Percentiles rank a stretch among this genome's conserved stretches.
Evolutionary conservation across 1,284 basidiomycete species (phyloP).

Genomic region (Thelephora terrestris): DNA sequence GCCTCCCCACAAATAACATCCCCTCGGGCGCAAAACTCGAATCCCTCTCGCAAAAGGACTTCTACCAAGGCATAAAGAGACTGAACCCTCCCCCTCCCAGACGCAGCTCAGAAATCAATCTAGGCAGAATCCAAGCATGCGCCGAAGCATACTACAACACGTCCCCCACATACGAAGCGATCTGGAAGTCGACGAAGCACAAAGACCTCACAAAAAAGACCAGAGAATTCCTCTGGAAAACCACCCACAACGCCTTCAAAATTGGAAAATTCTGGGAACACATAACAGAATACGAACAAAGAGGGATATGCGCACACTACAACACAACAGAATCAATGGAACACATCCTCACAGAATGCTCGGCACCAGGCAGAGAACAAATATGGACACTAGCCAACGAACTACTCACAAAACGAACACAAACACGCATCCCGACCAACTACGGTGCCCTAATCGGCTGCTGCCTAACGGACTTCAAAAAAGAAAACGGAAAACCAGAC

Average conservation of each 20-base stretch:
- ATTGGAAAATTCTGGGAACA: slow-evolving; percentile 22
- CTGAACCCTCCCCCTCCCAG: no score
- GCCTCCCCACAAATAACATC: no score
- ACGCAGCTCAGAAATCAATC: no score
- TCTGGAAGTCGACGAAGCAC: no score
- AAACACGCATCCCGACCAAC: slow-evolving; percentile 8
- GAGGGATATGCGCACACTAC: slow-evolving; percentile 19
- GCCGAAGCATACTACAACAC: no score
- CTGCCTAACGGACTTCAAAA: no score
- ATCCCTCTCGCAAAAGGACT: no score
- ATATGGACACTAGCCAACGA: slow-evolving; percentile 17
- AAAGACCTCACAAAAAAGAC: slow-evolving; percentile 16
- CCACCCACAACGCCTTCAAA: slow-evolving; percentile 21
- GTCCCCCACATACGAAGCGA: no score
- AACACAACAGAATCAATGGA: slow-evolving; percentile 19
- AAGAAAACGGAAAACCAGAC: no score
- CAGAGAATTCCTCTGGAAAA: slow-evolving; percentile 23
- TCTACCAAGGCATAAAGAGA: no score
- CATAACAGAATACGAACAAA: slow-evolving; percentile 14
- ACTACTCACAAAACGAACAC: background rate
- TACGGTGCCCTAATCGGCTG: slow-evolving; percentile 5
- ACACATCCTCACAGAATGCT: slow-evolving; percentile 25
- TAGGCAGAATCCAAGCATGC: no score
- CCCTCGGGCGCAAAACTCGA: no score
- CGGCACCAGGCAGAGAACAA: slow-evolving; percentile 11